phyloP scores from a whole-genome alignment of 1,284 basidiomycete genomes.

The Cryptococcus maquisensis region DNA sequence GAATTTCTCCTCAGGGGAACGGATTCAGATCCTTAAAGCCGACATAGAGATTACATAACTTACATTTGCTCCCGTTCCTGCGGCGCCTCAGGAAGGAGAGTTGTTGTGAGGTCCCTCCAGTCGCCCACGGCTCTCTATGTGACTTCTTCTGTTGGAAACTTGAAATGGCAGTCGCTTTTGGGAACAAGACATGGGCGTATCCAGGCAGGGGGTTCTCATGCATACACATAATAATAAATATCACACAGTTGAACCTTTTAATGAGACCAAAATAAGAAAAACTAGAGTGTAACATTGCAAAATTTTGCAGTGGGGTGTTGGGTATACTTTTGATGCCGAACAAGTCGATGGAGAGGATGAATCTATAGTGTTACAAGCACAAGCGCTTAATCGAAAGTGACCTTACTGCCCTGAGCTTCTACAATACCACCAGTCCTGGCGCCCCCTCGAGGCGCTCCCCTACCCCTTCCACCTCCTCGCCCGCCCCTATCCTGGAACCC shows the following conservation, averaged over 20 bases:
- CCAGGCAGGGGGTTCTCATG: slow-evolving; percentile 3
- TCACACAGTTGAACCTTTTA: background rate
- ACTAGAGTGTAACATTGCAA: background rate
- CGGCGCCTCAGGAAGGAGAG: too few species aligned
- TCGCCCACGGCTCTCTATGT: too few species aligned
- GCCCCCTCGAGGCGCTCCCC: slow-evolving; percentile 45
- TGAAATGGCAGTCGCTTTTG: too few species aligned
- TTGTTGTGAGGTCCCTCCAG: too few species aligned
- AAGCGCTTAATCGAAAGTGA: slow-evolving; percentile 59
- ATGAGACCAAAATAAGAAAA: background rate
- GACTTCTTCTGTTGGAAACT: too few species aligned
- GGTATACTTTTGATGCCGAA: slow-evolving; percentile 1
- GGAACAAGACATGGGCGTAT: too few species aligned
- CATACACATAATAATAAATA: slow-evolving; percentile 11
- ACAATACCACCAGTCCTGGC: slow-evolving; percentile 70
- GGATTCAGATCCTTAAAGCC: too few species aligned
- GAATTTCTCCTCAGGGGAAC: too few species aligned
- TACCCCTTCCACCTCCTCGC: slow-evolving; percentile 36
- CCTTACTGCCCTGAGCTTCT: slow-evolving; percentile 73
- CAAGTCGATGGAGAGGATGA: background rate
- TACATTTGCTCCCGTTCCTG: too few species aligned
- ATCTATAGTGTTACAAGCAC: background rate
- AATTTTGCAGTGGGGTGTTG: background rate
- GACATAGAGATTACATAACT: too few species aligned
- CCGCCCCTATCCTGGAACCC: slow-evolving; percentile 50